These are phyloP conservation scores for Hanseniaspora vineae DNA, from an alignment of 805 yeast species.

Conservation along the genomic window DNA sequence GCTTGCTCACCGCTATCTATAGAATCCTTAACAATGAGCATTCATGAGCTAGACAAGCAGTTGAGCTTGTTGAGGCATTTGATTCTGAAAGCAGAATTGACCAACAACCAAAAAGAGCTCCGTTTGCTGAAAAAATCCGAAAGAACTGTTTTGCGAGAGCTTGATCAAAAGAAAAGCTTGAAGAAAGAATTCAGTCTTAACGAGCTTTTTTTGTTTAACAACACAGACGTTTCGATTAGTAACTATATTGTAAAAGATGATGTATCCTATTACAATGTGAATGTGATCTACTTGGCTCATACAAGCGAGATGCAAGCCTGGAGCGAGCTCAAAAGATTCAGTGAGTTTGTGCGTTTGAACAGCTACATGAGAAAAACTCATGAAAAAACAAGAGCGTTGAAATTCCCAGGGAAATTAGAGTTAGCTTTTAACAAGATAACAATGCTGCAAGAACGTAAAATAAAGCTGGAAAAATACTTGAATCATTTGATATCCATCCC, in stretches of 20 bases:
- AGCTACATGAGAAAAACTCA: constrained; percentile 44
- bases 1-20: constrained; percentile 48
- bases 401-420: constrained; percentile 35
- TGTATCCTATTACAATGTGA: constrained; percentile 61
- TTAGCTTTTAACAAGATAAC: constrained; percentile 52
- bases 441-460: constrained; percentile 50
- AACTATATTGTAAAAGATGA: constrained; percentile 42
- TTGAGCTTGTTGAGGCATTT: constrained; percentile 52
- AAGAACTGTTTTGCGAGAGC: constrained; percentile 52
- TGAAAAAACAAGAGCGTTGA: constrained; percentile 40
- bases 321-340: constrained; percentile 83
- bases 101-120: constrained; percentile 60
- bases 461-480: constrained; percentile 50
- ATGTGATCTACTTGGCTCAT: constrained; percentile 43
- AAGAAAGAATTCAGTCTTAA: constrained; percentile 39
- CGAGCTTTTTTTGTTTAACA: constrained; percentile 59
- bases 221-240: constrained; percentile 38
- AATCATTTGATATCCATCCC: constrained; percentile 44
- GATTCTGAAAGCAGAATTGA: constrained; percentile 69
- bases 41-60: constrained; percentile 49
- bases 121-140: constrained; percentile 58
- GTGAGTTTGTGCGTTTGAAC: constrained; percentile 67
- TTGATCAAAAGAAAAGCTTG: constrained; percentile 59
- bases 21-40: constrained; percentile 39
- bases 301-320: constrained; percentile 56